Base-by-base conservation (phyloP, 2,329 filamentous ascomycete species). In the Magnaporthales sp. region DNA sequence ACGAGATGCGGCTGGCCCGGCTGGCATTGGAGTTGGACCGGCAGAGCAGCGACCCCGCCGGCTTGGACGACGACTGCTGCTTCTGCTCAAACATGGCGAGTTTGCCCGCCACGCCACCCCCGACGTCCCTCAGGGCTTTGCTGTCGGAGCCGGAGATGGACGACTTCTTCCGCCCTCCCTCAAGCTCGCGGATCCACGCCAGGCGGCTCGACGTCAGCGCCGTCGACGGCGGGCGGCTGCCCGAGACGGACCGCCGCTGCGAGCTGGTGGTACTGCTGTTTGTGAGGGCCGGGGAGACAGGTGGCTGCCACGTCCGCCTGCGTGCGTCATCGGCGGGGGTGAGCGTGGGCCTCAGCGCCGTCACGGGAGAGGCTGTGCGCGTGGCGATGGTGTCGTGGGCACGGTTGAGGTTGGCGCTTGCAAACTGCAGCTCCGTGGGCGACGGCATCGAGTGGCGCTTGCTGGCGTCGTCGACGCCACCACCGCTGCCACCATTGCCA, bases 381-480 rank as follows among this genome's bases (percentile, higher is more conserved):
- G 38, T 46, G 38, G 15, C 38, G 38, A 46, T 46, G 15, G 38
- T 6, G 38, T 46, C 38, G 15, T 46, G 19, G 19, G 38, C n/a
- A 19, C 38, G 38, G 15, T 46, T 46, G 38, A 46, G 38, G 15
- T 46, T 46, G 60, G 60, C 29, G 60, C 29, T 62, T 11, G 60
- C 31, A n/a, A 62, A 31, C 27, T 29, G 31, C 24, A 31, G 29
- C 27, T 29, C 27, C 27, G 31, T n/a, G 7, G 27, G 19, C 15
- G 60, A 29, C 6, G 60, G 60, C 60, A 31, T 62, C 27, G 60
- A 62, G 60, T 62, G 60, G 27, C 60, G 60, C 29, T 62, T 62
- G 60, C 22, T 31, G 7, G 19, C 60, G 27, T 31, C 30, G 15
- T 30, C 26, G 15, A 46, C 38, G n/a, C 38, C 10, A 7, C 38